Conservation (phyloP, 169 alveolate genomes). For the Plasmodium gallinaceum region DNA sequence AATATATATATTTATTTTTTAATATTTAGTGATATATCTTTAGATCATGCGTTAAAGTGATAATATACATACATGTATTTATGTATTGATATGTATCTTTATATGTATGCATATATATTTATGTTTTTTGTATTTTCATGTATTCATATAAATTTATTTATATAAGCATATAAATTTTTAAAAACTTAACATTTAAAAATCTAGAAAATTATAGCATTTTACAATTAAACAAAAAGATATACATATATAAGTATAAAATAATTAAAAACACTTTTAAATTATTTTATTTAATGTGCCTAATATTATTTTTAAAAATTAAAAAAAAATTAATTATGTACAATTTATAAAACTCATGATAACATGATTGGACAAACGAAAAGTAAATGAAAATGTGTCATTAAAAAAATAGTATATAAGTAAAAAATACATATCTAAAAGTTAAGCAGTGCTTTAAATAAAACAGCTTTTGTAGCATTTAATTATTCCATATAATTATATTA, state of each 20-base stretch:
- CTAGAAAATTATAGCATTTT: not conserved
- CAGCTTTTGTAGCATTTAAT: constrained; percentile 4
- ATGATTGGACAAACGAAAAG: constrained; percentile 56
- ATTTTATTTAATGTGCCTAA: constrained; percentile 24
- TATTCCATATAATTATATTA: not conserved
- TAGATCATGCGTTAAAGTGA: not conserved
- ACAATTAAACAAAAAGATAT: constrained; percentile 17
- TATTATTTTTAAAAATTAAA: constrained; percentile 22
- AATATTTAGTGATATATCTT: constrained; percentile 18
- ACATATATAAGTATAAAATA: constrained; percentile 3
- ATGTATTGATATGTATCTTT: constrained; percentile 7
- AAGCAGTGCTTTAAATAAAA: constrained; percentile 5
- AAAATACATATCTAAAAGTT: constrained; percentile 12
- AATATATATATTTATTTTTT: not conserved
- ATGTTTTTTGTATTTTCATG: constrained; percentile 2
- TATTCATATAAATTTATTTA: not conserved
- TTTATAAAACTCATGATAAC: constrained; percentile 30
- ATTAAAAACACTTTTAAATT: constrained; percentile 8
- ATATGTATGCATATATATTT: constrained; percentile 15
- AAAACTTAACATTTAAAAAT: constrained; percentile 1
- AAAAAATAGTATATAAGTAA: not conserved
- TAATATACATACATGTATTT: constrained; percentile 12
- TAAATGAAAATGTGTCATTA: constrained; percentile 3
- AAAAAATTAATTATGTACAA: constrained; percentile 33
- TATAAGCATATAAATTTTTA: not conserved